Evolutionary conservation across 1,284 basidiomycete genomes (phyloP).

Genomic region (Apiotrichum sp.): DNA sequence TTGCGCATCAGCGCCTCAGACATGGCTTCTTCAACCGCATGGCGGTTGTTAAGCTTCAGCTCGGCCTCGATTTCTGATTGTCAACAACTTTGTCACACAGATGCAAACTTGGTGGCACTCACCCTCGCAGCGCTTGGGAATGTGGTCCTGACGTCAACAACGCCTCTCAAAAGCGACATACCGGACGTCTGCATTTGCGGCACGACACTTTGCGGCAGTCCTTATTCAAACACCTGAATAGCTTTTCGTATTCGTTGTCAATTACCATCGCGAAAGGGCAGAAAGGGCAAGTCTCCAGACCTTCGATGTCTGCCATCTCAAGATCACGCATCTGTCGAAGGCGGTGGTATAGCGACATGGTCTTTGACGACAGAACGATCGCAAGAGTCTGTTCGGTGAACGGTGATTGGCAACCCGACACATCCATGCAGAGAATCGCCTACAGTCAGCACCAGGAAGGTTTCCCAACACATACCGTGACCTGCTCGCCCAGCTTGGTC

Average conservation of each 20-base stretch:
- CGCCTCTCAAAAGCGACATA: constrained; percentile 41
- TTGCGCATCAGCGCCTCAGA: constrained; percentile 73
- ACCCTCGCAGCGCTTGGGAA: constrained; percentile 72
- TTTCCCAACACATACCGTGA: constrained; percentile 25
- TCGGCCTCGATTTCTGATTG: constrained; percentile 58
- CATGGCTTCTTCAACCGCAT: constrained; percentile 83
- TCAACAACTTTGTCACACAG: too few species aligned
- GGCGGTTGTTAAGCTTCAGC: constrained; percentile 62
- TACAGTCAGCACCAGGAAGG: constrained; percentile 27
- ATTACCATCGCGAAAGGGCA: constrained; percentile 75
- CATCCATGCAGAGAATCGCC: constrained; percentile 71
- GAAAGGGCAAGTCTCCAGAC: constrained; percentile 75
- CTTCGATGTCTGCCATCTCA: constrained; percentile 56
- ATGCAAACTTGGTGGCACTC: constrained; percentile 26
- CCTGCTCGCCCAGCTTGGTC: constrained; percentile 46
- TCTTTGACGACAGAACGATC: constrained; percentile 53
- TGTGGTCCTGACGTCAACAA: constrained; percentile 57
- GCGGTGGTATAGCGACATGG: constrained; percentile 65
- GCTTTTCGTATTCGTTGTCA: constrained; percentile 66
- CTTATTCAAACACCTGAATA: constrained; percentile 68
- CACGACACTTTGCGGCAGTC: constrained; percentile 70
- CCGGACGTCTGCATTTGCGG: constrained; percentile 65
- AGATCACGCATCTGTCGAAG: constrained; percentile 68
- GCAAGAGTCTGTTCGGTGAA: constrained; percentile 63
- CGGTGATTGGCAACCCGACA: constrained; percentile 61